These are phyloP conservation scores for Elaeis oleifera DNA, from an alignment of 202 grass and related monocot genomes.

Conservation along the genomic window DNA sequence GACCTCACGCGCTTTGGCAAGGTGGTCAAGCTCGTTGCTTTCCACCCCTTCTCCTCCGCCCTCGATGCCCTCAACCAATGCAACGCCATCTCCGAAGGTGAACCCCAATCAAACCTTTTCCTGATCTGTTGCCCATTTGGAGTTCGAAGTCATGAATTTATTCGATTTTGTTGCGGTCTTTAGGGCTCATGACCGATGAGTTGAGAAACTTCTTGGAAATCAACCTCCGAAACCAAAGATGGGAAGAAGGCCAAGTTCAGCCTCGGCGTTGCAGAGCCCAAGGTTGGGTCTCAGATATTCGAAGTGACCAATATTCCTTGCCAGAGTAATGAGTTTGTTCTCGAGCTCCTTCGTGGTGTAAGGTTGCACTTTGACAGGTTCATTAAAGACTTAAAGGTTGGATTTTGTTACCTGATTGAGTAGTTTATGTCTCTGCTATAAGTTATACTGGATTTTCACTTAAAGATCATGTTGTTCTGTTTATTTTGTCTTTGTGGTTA, in stretches of 20 bases:
- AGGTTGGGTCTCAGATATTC: constrained; percentile 78
- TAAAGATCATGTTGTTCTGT: background rate
- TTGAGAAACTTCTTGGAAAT: constrained; percentile 83
- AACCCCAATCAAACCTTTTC: background rate
- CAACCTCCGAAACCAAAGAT: constrained; percentile 71
- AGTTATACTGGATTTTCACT: too few species aligned
- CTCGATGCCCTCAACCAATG: constrained; percentile 81
- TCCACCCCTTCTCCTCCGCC: constrained; percentile 75
- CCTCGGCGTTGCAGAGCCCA: constrained; percentile 68
- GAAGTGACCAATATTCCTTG: constrained; percentile 84
- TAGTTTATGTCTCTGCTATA: too few species aligned
- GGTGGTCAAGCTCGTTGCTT: constrained; percentile 84
- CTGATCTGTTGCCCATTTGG: background rate
- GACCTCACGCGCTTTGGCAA: constrained; percentile 85
- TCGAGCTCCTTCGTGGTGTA: constrained; percentile 72
- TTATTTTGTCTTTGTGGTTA: constrained; percentile 8
- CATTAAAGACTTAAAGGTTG: constrained; percentile 86
- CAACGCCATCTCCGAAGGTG: constrained; percentile 90
- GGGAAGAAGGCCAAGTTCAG: constrained; percentile 94
- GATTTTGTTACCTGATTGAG: background rate
- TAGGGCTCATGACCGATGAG: constrained; percentile 91
- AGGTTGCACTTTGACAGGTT: constrained; percentile 70
- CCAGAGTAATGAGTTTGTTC: constrained; percentile 87
- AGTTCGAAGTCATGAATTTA: background rate
- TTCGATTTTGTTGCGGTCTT: background rate